Percentiles rank a stretch among this genome's conserved stretches.
These are phyloP conservation scores for Leccinum arenicola DNA, from an alignment of 768 basidiomycete species.

Conservation along the genomic window DNA sequence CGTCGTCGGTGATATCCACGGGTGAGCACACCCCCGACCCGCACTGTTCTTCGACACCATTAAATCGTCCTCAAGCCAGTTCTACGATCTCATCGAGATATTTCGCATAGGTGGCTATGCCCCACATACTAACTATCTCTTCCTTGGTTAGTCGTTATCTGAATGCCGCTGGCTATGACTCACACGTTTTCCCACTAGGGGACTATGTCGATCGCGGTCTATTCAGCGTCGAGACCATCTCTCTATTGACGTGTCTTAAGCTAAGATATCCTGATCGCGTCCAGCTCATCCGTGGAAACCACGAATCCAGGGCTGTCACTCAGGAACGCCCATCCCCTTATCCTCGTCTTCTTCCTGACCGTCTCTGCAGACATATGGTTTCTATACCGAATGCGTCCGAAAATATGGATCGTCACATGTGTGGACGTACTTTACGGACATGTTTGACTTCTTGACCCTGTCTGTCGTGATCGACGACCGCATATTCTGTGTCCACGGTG, in stretches of 20 bases:
- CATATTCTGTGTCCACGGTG: conserved; percentile 99
- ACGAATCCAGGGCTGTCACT: conserved; percentile 96
- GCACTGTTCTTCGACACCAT: conserved; percentile 23
- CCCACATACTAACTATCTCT: conserved; percentile 96
- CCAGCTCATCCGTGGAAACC: conserved; percentile 95
- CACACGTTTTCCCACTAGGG: conserved; percentile 45
- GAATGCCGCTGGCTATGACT: neutral
- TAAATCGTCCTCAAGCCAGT: conserved; percentile 72
- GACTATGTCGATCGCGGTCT: conserved; percentile 98
- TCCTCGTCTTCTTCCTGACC: conserved; percentile 13
- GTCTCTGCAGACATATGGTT: conserved; percentile 83
- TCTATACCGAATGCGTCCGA: conserved; percentile 96
- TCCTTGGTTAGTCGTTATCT: conserved; percentile 69
- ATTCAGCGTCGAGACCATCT: conserved; percentile 98
- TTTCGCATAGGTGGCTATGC: conserved; percentile 67
- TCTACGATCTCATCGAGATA: conserved; percentile 98
- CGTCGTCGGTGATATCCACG: conserved; percentile 98
- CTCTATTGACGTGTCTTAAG: conserved; percentile 93
- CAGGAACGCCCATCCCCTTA: conserved; percentile 61
- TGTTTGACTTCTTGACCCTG: conserved; percentile 98
- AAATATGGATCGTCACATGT: conserved; percentile 96
- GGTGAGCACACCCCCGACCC: conserved; percentile 54
- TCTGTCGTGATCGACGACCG: conserved; percentile 98
- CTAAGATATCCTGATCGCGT: conserved; percentile 95
- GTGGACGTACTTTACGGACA: conserved; percentile 99